Conservation (phyloP, 495 filamentous ascomycete species). For the Penicillium tannophilum region DNA sequence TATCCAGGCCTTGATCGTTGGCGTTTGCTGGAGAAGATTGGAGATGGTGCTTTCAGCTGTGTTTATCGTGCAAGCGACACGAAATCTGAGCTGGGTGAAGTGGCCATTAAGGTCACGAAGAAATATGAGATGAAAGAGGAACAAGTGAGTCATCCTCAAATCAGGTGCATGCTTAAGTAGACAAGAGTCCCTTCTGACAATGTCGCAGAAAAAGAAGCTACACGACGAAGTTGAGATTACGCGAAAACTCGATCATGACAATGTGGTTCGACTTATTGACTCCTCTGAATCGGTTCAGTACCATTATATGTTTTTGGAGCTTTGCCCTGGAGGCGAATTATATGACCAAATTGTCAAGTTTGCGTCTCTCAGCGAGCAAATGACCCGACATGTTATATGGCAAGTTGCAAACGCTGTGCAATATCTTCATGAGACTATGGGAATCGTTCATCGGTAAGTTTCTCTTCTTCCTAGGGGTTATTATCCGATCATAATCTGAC, state of each 20-base stretch:
- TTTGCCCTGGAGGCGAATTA: constrained; percentile 89
- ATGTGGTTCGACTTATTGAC: constrained; percentile 86
- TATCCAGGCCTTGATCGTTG: constrained; percentile 69
- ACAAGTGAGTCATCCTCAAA: constrained; percentile 7
- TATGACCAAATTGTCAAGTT: constrained; percentile 97
- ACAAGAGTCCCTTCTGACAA: neutral
- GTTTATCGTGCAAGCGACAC: constrained; percentile 64
- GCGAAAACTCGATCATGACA: constrained; percentile 88
- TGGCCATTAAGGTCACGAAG: constrained; percentile 18
- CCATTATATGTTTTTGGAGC: constrained; percentile 92
- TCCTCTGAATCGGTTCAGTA: constrained; percentile 90
- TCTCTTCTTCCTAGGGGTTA: neutral
- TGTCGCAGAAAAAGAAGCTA: constrained; percentile 3
- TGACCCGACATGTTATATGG: constrained; percentile 86
- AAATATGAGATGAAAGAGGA: constrained; percentile 19
- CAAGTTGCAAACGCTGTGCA: constrained; percentile 91
- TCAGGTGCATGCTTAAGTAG: no score
- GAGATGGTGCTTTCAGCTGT: constrained; percentile 96
- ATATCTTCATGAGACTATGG: constrained; percentile 88
- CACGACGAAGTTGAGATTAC: constrained; percentile 90
- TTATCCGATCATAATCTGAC: neutral
- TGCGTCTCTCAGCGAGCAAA: constrained; percentile 93
- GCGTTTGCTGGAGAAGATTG: constrained; percentile 90
- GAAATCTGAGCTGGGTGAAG: constrained; percentile 4
- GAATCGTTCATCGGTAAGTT: constrained; percentile 84